These are phyloP conservation scores for Podochytrium sp. DNA, from an alignment of 192 early-diverging fungal genomes.

Conservation along the genomic window DNA sequence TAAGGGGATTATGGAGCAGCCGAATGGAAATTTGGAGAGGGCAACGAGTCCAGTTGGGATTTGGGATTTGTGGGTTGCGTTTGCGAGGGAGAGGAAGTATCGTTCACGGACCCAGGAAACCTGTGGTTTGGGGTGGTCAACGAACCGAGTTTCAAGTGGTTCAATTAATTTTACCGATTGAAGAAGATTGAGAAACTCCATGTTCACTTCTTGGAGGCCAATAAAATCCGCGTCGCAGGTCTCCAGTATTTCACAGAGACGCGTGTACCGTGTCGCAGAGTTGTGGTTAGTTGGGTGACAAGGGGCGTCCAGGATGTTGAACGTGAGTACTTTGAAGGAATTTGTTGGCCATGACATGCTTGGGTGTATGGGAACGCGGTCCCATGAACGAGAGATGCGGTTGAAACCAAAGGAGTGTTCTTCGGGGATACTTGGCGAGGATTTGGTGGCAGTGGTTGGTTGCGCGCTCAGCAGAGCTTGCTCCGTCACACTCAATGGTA, in stretches of 20 bases:
- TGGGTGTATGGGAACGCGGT: background rate
- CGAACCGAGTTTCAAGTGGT: too few relatives aligned
- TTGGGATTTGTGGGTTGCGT: background rate
- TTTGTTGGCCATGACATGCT: background rate
- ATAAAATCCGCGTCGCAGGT: background rate
- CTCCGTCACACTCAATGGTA: background rate
- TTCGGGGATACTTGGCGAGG: background rate
- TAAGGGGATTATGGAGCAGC: background rate
- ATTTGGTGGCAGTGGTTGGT: background rate
- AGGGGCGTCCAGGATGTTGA: constrained; percentile 20
- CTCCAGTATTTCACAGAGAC: background rate
- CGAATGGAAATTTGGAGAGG: background rate
- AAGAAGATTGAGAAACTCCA: background rate
- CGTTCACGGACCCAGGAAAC: background rate
- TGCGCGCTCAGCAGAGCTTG: background rate
- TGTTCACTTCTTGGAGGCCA: constrained; percentile 22
- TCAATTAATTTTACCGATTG: background rate
- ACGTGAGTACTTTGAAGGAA: background rate
- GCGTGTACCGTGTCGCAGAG: background rate
- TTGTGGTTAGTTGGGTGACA: background rate
- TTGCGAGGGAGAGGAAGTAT: background rate
- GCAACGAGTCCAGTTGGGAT: constrained; percentile 1
- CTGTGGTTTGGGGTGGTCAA: too few relatives aligned
- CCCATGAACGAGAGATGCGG: background rate
- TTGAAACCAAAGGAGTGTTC: background rate